These are phyloP conservation scores for Stromatinia cepivora DNA, from an alignment of 2,329 filamentous ascomycete species.

Conservation along the genomic window DNA sequence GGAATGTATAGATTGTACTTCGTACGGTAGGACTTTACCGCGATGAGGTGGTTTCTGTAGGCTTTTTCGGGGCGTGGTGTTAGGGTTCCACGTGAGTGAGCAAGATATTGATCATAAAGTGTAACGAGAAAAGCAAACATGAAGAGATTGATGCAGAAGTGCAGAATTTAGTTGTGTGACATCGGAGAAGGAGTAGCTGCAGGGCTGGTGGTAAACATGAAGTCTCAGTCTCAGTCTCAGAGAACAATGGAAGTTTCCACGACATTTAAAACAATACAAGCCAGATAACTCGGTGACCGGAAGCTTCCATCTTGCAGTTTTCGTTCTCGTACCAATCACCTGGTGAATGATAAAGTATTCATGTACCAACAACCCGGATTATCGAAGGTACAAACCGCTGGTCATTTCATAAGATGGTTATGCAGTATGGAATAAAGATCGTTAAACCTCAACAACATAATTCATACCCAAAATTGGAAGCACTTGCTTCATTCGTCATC, in stretches of 20 bases:
- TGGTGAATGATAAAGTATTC: conserved; percentile 22
- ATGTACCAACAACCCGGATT: conserved; percentile 22
- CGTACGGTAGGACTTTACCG: not conserved
- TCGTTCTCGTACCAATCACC: conserved; percentile 22
- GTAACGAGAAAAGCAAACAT: conserved; percentile 15
- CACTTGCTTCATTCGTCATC: not conserved
- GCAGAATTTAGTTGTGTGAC: not conserved
- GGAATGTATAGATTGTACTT: conserved; percentile 11
- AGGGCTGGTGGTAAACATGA: not conserved
- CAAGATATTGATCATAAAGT: conserved; percentile 16
- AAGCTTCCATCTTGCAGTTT: conserved; percentile 16
- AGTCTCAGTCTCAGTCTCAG: not conserved
- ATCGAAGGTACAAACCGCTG: conserved; percentile 12
- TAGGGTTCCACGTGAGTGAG: conserved; percentile 12
- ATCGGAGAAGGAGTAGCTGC: not conserved
- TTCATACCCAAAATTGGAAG: not conserved
- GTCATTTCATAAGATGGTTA: conserved; percentile 1
- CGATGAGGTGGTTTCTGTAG: conserved; percentile 6
- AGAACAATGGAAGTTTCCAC: conserved; percentile 17
- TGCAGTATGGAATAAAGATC: conserved; percentile 10
- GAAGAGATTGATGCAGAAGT: conserved; percentile 7
- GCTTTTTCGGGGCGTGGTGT: conserved; percentile 2
- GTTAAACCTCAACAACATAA: not conserved
- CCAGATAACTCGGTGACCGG: conserved; percentile 5
- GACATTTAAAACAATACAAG: conserved; percentile 18